Percentiles rank a stretch among this genome's conserved stretches.
phyloP scores from a whole-genome alignment of 75 land plant genomes.

The Gnetum montanum region DNA sequence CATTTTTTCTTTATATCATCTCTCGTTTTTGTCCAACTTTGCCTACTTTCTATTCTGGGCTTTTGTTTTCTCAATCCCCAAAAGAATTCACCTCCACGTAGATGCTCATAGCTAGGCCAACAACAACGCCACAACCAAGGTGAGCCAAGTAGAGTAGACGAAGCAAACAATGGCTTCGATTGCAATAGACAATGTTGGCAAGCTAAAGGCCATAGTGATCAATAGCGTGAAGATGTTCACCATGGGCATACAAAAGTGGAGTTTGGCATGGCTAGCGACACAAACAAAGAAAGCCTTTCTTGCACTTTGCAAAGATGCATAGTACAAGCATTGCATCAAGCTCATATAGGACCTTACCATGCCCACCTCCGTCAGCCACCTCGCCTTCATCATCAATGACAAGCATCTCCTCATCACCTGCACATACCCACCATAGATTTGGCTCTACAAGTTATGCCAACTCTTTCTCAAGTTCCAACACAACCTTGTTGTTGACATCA shows the following conservation, averaged over 20 bases:
- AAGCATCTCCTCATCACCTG: slow-evolving; percentile 86
- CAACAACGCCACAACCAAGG: no score
- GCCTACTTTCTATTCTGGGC: no score
- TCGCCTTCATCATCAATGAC: slow-evolving; percentile 75
- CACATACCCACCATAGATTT: slow-evolving; percentile 92
- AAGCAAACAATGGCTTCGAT: no score
- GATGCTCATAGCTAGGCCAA: no score
- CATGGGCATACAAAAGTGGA: slow-evolving; percentile 52
- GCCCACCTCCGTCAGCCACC: slow-evolving; percentile 71
- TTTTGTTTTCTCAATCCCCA: no score
- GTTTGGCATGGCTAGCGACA: slow-evolving; percentile 63
- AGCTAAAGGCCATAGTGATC: slow-evolving; percentile 62
- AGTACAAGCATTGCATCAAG: slow-evolving; percentile 64
- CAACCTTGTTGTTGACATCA: slow-evolving; percentile 76
- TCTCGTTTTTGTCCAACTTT: no score
- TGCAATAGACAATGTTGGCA: slow-evolving; percentile 29
- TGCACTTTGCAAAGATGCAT: slow-evolving; percentile 83
- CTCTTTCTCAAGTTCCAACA: slow-evolving; percentile 89
- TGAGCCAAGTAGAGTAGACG: no score
- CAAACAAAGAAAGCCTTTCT: slow-evolving; percentile 48
- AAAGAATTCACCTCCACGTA: no score
- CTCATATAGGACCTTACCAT: slow-evolving; percentile 87
- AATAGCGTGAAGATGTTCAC: slow-evolving; percentile 87
- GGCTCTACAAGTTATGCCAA: slow-evolving; percentile 77
- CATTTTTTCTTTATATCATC: no score